phyloP scores from a whole-genome alignment of 1,284 basidiomycete species.

The Cryptococcus sp. region DNA sequence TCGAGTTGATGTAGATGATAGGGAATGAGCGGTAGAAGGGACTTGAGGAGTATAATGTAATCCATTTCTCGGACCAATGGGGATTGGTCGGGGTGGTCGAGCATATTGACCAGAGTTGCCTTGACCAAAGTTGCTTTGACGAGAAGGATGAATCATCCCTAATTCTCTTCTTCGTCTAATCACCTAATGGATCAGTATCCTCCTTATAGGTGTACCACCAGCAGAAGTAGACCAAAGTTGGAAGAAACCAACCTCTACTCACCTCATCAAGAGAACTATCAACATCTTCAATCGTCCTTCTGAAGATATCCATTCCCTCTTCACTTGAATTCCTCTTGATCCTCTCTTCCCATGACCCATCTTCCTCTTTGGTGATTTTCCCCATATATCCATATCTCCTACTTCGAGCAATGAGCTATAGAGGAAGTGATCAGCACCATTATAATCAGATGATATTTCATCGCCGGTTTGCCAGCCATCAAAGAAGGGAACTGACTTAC shows the following conservation, averaged over 20 bases:
- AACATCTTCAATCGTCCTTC: too few relatives aligned
- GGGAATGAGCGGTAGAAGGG: not conserved
- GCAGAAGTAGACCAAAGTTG: too few relatives aligned
- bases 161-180: too few relatives aligned
- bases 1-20: not conserved
- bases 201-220: too few relatives aligned
- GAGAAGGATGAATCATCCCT: too few relatives aligned
- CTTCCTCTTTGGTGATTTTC: not conserved
- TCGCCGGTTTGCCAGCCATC: not conserved
- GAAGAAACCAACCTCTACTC: too few relatives aligned
- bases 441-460: not conserved
- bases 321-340: not conserved
- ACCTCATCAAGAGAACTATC: too few relatives aligned
- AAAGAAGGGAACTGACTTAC: not conserved
- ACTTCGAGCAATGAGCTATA: not conserved
- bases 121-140: too few relatives aligned
- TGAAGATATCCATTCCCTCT: not conserved
- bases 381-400: not conserved
- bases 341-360: not conserved
- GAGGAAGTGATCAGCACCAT: not conserved
- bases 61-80: not conserved
- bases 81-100: too few relatives aligned
- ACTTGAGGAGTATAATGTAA: not conserved
- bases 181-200: too few relatives aligned
- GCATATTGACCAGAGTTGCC: too few relatives aligned